Conservation (phyloP, 345 rosid species). For the Ailanthus altissimus region DNA sequence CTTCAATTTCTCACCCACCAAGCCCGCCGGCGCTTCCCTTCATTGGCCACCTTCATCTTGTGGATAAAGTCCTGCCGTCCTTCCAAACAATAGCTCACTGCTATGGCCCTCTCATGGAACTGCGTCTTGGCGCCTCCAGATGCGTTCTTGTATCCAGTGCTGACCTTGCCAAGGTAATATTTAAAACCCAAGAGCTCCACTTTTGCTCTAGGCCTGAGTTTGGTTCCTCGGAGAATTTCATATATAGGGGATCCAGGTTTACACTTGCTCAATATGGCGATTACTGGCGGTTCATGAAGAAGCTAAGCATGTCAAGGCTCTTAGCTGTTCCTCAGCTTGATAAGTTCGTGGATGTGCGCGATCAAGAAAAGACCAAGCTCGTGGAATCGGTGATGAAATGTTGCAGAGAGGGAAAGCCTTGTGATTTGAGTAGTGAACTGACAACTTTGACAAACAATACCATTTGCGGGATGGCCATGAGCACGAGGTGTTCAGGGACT, state of each 20-base stretch:
- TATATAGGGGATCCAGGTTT: constrained; percentile 52
- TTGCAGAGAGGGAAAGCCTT: constrained; percentile 37
- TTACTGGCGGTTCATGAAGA: constrained; percentile 69
- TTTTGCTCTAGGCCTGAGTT: constrained; percentile 53
- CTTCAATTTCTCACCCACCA: constrained; percentile 28
- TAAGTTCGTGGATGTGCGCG: constrained; percentile 41
- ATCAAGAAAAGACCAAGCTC: constrained; percentile 52
- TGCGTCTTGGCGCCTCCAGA: constrained; percentile 46
- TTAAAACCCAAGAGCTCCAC: constrained; percentile 45
- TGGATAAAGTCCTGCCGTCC: constrained; percentile 41
- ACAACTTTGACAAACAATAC: constrained; percentile 47
- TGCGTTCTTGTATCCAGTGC: constrained; percentile 46
- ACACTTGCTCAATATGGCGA: constrained; percentile 48
- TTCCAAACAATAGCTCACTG: constrained; percentile 41
- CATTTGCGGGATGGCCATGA: constrained; percentile 69
- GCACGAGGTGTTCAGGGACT: constrained; percentile 55
- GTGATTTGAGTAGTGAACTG: constrained; percentile 41
- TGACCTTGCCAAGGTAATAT: constrained; percentile 43
- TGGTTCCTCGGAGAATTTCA: constrained; percentile 46
- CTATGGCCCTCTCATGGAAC: constrained; percentile 48
- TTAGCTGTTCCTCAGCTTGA: constrained; percentile 60
- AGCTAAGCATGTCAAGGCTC: constrained; percentile 69
- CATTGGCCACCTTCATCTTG: constrained; percentile 54
- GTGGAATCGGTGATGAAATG: constrained; percentile 45
- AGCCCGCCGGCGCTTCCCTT: constrained; percentile 52